phyloP scores from a whole-genome alignment of 306 rosid species.

The Gastrolobium villosum region DNA sequence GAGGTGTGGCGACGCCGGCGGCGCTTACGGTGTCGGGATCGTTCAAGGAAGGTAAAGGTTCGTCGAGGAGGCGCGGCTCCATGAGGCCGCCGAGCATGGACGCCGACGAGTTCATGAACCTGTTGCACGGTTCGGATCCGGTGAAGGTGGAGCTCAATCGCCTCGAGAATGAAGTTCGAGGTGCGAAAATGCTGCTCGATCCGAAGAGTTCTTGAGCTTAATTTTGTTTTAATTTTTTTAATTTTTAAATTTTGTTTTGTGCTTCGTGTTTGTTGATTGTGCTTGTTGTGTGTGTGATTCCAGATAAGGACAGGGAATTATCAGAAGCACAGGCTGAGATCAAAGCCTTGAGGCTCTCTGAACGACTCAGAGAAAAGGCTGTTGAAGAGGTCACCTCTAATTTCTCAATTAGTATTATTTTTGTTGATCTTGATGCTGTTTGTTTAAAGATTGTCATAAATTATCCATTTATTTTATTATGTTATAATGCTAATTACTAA shows the following conservation, averaged over 20 bases:
- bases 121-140: conserved; percentile 97
- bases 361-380: conserved; percentile 94
- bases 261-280: neutral
- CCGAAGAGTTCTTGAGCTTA: conserved; percentile 55
- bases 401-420: conserved; percentile 37
- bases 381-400: conserved; percentile 80
- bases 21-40: conserved; percentile 82
- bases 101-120: conserved; percentile 85
- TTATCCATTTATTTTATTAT: neutral
- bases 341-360: conserved; percentile 91
- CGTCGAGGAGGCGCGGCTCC: conserved; percentile 74
- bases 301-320: conserved; percentile 96
- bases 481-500: neutral
- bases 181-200: conserved; percentile 83
- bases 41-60: conserved; percentile 80
- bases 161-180: conserved; percentile 96
- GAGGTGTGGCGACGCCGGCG: conserved; percentile 53
- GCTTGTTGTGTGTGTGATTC: conserved; percentile 42
- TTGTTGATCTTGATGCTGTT: neutral
- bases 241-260: conserved; percentile 17
- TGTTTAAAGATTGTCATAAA: neutral
- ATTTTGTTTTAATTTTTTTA: conserved; percentile 44
- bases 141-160: conserved; percentile 97
- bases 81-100: conserved; percentile 88
- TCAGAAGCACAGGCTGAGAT: conserved; percentile 97